These are phyloP conservation scores for Paramyrothecium sp. DNA, from an alignment of 2,329 filamentous ascomycete genomes.

Conservation along the genomic window DNA sequence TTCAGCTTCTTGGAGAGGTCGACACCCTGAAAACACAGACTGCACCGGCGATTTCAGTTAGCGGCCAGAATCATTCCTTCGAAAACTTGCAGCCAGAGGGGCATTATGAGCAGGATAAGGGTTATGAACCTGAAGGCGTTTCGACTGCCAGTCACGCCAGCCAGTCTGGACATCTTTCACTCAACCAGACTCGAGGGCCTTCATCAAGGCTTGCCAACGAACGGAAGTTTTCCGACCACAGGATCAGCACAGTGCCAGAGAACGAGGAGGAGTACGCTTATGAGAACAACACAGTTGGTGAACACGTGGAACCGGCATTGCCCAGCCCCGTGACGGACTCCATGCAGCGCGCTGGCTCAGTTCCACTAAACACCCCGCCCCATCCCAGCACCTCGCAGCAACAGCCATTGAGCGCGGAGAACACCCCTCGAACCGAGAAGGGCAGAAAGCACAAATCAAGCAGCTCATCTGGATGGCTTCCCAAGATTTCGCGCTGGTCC, in stretches of 20 bases:
- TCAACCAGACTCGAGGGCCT: slow-evolving; percentile 45
- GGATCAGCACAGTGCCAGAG: slow-evolving; percentile 88
- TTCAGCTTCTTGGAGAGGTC: slow-evolving; percentile 88
- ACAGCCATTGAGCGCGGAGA: slow-evolving; percentile 65
- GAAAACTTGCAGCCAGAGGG: slow-evolving; percentile 64
- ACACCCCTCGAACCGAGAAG: slow-evolving; percentile 72
- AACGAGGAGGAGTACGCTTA: slow-evolving; percentile 71
- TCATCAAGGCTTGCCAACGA: slow-evolving; percentile 41
- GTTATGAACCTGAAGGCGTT: slow-evolving; percentile 84
- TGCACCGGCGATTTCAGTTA: slow-evolving; percentile 34
- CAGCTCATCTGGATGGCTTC: slow-evolving; percentile 75
- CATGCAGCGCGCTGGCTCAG: slow-evolving; percentile 48
- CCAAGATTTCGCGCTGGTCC: slow-evolving; percentile 96
- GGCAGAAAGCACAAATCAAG: slow-evolving; percentile 86
- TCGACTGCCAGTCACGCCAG: slow-evolving; percentile 66
- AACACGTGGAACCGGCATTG: slow-evolving; percentile 46
- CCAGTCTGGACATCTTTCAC: slow-evolving; percentile 74
- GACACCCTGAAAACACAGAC: slow-evolving; percentile 73
- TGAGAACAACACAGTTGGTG: slow-evolving; percentile 43
- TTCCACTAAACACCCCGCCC: slow-evolving; percentile 58
- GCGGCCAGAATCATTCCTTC: slow-evolving; percentile 61
- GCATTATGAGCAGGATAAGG: slow-evolving; percentile 67
- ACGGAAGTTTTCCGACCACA: slow-evolving; percentile 67
- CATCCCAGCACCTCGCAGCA: slow-evolving; percentile 39
- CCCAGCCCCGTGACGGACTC: slow-evolving; percentile 55